Base-by-base conservation (phyloP, 202 grass and related monocot genomes). In the Digitaria exilis region DNA sequence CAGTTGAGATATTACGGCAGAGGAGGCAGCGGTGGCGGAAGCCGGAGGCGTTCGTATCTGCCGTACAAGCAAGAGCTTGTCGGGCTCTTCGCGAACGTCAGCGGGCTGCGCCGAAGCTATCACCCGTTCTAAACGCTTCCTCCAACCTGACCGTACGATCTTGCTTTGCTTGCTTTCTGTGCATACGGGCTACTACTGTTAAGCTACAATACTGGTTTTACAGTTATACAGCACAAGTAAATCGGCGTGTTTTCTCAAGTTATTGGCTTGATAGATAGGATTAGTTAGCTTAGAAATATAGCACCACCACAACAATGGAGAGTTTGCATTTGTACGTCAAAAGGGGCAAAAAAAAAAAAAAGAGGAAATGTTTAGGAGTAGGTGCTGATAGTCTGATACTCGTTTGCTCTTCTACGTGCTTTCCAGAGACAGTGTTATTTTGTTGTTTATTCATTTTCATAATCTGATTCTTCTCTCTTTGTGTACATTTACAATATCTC, bases 21-120 rank as follows among this genome's bases (percentile, higher is more conserved):
- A 56, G 62, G 68, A 3, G 71, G 86, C 2, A 18, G 59, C 6
- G 43, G 52, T 6, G 22, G 31, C 22, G 34, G 44, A 14, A 67
- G 84, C 60, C 88, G 84, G 60, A 79, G 88, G 58, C 77, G 43
- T 6, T 92, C 92, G 12, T 94, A 90, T 4, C 87, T 92, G 2
- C 92, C 92, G 70, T 92, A 94, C 85, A 94, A 81, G 85, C 89
- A 83, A 64, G 89, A 94, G 15, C 69, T 90, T 1, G 70, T 94
- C 56, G 85, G 89, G n/a, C 72, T 94, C 29, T 89, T 92, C 79
- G 82, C 92, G 63, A 94, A 88, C 82, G 87, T 94, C 82, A 90
- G 88, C 37, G 84, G 84, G 71, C 6, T 94, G 62, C 85, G 84
- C 6, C 89, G 87, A 3, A 88, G 78, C 55, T 87, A 94, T 57